Percentiles rank a stretch among this genome's conserved stretches.
These are phyloP conservation scores for Guillardia theta DNA, from an alignment of 78 protist genomes.

Conservation along the genomic window DNA sequence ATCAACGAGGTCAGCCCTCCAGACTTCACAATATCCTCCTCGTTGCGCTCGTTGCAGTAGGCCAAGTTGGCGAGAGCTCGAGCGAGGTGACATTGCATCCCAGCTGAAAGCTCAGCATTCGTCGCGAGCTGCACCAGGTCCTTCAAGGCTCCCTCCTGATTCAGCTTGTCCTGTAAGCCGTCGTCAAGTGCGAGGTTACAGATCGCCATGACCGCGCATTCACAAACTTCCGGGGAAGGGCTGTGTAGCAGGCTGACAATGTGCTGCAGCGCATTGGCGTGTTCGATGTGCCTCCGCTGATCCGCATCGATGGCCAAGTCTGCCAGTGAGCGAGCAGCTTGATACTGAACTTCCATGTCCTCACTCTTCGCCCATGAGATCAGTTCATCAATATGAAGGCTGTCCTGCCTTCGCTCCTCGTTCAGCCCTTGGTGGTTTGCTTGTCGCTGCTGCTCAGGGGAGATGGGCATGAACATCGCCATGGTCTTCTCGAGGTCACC, in stretches of 20 bases:
- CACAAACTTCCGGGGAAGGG: not conserved
- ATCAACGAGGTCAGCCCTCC: not conserved
- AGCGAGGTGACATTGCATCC: not conserved
- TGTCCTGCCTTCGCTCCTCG: not conserved
- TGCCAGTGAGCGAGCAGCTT: not conserved
- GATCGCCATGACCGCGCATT: not conserved
- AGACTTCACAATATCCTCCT: not conserved
- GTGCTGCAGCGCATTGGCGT: not conserved
- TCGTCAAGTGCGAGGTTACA: not conserved
- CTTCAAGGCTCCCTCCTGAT: not conserved
- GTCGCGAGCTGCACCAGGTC: not conserved
- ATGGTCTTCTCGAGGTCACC: not conserved
- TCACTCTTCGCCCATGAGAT: not conserved
- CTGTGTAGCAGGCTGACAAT: not conserved
- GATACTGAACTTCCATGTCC: not conserved
- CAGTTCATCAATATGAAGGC: not conserved
- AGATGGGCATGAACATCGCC: slow-evolving; percentile 7
- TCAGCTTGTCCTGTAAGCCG: not conserved
- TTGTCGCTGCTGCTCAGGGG: not conserved
- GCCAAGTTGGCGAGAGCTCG: not conserved
- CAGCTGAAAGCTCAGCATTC: not conserved
- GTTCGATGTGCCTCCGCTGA: not conserved
- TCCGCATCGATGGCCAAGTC: not conserved
- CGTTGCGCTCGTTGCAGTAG: not conserved
- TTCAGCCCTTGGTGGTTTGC: too few species aligned